Evolutionary conservation across 768 basidiomycete genomes (phyloP), one percentile per base, ranked within the genome.

Genomic region (Termitomyces sp.): DNA sequence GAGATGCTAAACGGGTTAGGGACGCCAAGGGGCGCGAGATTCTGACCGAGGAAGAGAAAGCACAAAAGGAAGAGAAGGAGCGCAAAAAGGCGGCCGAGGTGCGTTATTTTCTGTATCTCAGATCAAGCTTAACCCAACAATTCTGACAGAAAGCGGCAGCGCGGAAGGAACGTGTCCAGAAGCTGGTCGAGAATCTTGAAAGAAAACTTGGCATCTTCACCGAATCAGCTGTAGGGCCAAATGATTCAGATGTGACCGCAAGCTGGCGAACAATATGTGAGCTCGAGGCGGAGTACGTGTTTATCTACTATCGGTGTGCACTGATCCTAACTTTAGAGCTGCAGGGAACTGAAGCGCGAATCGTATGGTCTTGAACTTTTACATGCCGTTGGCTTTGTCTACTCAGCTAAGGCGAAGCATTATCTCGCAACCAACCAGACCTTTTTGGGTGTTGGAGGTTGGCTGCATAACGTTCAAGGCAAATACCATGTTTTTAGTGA

Each of bases 401-500:
- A 96, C 68, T 72, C 74, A 20, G 80, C 88, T 28, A 95, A 93
- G 69, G 84, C 88, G 6, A 93, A 90, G 67, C 91, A 94, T 38
- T 86, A 86, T 65, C 79, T 91, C 0, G 93, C 92, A 0, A 85
- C 89, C 18, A 79, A 80, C 59, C 79, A 80, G 77, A 83, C 72
- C 62, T 84, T 77, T 77, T 85, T 93, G 50, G 93, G 93, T 28
- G 87, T 96, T 16, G 93, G 93, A 13, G 93, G 94, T 7, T 96
- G 93, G 93, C 69, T 95, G 58, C 93, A 95, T 70, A 92, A 92
- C 56, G 90, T 94, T 3, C 90, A 92, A 69, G 90, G 90, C 13
- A 94, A 92, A 73, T 94, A 93, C 51, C 92, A 95, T 66, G 88
- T 94, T 18, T 90, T 96, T 71, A 93, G 91, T 68, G 92, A 94